A percentile compares a stretch with the other conserved stretches of the same genome.
phyloP scores from a whole-genome alignment of 2,329 filamentous ascomycete genomes.

The Colletotrichum sojae region DNA sequence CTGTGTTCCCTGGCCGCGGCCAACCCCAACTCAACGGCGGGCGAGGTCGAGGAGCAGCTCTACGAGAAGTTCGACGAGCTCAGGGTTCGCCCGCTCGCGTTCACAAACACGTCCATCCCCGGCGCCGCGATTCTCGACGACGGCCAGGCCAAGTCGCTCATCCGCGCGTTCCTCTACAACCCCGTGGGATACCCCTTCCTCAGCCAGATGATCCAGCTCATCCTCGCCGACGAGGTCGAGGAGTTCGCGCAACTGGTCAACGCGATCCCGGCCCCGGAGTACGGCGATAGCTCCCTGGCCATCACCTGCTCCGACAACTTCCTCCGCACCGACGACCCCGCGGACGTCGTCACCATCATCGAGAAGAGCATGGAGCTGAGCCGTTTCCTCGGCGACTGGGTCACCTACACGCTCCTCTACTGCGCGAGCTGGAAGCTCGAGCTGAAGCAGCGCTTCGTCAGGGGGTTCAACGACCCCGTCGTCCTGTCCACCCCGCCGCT shows the following conservation, averaged over 20 bases:
- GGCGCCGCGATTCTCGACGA: constrained; percentile 46
- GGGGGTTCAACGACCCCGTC: constrained; percentile 28
- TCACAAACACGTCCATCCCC: constrained; percentile 5
- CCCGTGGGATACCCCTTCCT: constrained; percentile 42
- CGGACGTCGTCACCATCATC: constrained; percentile 24
- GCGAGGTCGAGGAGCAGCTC: constrained; percentile 53
- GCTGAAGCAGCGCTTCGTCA: constrained; percentile 22
- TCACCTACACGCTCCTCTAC: background rate
- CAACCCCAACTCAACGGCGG: constrained; percentile 46
- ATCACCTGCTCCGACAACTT: constrained; percentile 43
- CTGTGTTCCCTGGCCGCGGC: constrained; percentile 47
- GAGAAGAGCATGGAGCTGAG: background rate
- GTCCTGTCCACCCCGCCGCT: constrained; percentile 8
- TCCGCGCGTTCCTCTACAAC: constrained; percentile 43
- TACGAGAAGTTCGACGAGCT: constrained; percentile 47
- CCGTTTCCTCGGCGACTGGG: constrained; percentile 8
- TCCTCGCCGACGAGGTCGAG: constrained; percentile 36
- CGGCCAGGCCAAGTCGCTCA: constrained; percentile 41
- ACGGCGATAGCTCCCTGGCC: constrained; percentile 23
- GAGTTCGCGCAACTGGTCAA: background rate
- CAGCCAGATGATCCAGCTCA: constrained; percentile 33
- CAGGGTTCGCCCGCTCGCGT: constrained; percentile 46
- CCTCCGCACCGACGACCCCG: background rate
- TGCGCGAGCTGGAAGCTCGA: constrained; percentile 25
- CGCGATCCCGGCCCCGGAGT: background rate